Evolutionary conservation across 2,329 filamentous ascomycete genomes (phyloP).

Genomic region (Penicillium sp.): DNA sequence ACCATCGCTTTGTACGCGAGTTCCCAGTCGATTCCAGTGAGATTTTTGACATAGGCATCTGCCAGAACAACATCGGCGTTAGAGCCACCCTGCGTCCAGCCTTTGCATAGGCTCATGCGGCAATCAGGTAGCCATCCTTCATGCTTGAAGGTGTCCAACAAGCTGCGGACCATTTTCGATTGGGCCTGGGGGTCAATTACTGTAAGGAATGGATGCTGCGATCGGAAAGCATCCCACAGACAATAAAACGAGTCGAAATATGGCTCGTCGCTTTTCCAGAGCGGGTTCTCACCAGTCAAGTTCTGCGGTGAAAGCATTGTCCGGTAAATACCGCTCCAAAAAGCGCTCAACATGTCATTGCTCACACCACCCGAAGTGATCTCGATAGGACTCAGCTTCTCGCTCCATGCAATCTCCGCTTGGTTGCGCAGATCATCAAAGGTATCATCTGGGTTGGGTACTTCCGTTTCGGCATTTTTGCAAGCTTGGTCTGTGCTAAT

Average conservation of each 20-base stretch:
- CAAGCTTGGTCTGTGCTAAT: constrained; percentile 66
- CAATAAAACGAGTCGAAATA: constrained; percentile 71
- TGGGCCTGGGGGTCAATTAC: constrained; percentile 29
- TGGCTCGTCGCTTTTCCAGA: constrained; percentile 63
- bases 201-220: constrained; percentile 29
- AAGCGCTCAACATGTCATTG: constrained; percentile 54
- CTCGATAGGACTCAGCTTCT: constrained; percentile 59
- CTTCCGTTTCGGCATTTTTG: constrained; percentile 64
- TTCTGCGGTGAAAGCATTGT: constrained; percentile 70
- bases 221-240: constrained; percentile 25
- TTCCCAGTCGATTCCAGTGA: constrained; percentile 65
- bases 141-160: constrained; percentile 32
- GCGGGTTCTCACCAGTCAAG: constrained; percentile 68
- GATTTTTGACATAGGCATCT: constrained; percentile 66
- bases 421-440: constrained; percentile 50
- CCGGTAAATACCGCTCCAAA: constrained; percentile 70
- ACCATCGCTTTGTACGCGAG: constrained; percentile 67
- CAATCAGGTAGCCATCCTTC: constrained; percentile 35
- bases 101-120: constrained; percentile 35
- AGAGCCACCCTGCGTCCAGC: constrained; percentile 29
- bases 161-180: constrained; percentile 29
- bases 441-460: constrained; percentile 47
- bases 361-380: constrained; percentile 56
- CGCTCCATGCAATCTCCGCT: constrained; percentile 57
- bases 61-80: constrained; percentile 69